Conservation (phyloP, 345 rosid genomes). For the Trapa bicornis region DNA sequence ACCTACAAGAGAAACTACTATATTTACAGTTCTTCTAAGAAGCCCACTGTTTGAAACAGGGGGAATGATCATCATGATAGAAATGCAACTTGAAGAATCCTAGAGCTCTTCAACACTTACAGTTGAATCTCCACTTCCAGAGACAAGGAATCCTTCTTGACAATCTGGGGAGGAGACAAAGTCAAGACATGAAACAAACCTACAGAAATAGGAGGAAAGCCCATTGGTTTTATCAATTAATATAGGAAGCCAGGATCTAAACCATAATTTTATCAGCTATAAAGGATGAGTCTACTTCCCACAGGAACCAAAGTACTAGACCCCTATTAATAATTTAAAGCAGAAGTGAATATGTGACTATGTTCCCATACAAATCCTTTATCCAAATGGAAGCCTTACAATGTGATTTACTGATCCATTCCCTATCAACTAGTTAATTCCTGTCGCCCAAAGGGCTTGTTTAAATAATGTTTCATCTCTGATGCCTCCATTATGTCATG, state of each 20-base stretch:
- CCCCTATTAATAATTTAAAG: no score
- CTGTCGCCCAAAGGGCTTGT: background rate
- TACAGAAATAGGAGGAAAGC: conserved; percentile 9
- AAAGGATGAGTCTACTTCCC: background rate
- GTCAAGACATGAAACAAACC: conserved; percentile 72
- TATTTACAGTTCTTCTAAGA: background rate
- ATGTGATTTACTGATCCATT: background rate
- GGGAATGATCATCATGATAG: background rate
- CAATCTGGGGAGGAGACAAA: conserved; percentile 41
- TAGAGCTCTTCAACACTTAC: conserved; percentile 30
- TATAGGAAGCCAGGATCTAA: background rate
- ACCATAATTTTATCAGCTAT: background rate
- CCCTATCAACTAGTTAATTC: background rate
- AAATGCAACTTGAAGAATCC: background rate
- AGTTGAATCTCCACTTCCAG: conserved; percentile 93
- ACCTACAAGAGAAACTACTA: conserved; percentile 32
- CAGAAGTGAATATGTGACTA: no score
- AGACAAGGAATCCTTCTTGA: conserved; percentile 59
- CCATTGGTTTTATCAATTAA: background rate
- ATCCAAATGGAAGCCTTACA: background rate
- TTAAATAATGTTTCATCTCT: background rate
- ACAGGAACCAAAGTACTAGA: background rate
- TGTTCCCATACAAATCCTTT: background rate
- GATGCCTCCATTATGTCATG: no score
- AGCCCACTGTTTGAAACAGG: background rate